These are phyloP conservation scores for Coleophoma cylindrospora DNA, from an alignment of 2,329 filamentous ascomycete genomes.

Conservation along the genomic window DNA sequence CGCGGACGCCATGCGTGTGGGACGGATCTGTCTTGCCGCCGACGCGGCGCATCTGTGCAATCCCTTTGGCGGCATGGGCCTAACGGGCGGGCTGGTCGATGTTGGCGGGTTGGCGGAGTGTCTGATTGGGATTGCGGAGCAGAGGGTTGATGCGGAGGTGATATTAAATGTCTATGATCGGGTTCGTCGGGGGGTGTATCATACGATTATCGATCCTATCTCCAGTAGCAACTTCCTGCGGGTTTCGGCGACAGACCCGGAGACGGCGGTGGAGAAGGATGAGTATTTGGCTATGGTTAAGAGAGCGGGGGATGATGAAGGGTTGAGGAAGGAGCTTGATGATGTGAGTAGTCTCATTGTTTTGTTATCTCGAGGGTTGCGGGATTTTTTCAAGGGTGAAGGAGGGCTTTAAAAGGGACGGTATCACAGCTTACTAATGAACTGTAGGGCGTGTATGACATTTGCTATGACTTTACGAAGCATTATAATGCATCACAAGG, in stretches of 20 bases:
- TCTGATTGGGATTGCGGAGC: constrained; percentile 34
- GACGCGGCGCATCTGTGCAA: constrained; percentile 46
- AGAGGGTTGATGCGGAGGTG: constrained; percentile 22
- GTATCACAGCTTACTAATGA: not conserved
- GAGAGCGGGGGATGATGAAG: constrained; percentile 24
- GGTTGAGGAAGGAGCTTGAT: constrained; percentile 22
- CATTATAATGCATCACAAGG: constrained; percentile 15
- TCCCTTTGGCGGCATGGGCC: constrained; percentile 53
- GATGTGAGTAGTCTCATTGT: constrained; percentile 14
- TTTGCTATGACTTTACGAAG: constrained; percentile 28
- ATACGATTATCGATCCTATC: constrained; percentile 31
- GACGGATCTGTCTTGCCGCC: constrained; percentile 39
- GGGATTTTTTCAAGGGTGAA: no score
- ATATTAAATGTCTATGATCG: constrained; percentile 34
- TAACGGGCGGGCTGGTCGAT: constrained; percentile 61
- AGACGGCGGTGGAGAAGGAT: constrained; percentile 30
- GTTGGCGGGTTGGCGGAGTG: constrained; percentile 57
- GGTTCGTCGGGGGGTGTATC: constrained; percentile 29
- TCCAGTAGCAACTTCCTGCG: constrained; percentile 34
- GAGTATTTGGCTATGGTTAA: constrained; percentile 28
- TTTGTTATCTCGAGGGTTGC: not conserved
- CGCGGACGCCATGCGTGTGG: constrained; percentile 38
- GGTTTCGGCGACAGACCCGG: constrained; percentile 28
- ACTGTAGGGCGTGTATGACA: constrained; percentile 21
- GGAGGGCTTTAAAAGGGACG: not conserved